These are phyloP conservation scores for Tetrapyrgos nigripes DNA, from an alignment of 1,284 basidiomycete genomes.

Conservation along the genomic window DNA sequence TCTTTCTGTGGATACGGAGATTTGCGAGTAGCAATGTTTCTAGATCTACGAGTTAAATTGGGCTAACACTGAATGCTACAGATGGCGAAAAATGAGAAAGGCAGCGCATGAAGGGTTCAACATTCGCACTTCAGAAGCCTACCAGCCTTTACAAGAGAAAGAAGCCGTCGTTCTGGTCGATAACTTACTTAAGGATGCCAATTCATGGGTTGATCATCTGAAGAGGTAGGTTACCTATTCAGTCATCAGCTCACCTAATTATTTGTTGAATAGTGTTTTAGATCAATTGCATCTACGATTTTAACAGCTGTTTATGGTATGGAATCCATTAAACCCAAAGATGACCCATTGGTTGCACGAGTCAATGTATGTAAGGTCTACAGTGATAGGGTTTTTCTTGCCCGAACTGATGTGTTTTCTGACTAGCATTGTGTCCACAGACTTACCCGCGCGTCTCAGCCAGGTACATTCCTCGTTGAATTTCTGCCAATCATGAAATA, in stretches of 20 bases:
- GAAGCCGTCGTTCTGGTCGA: background rate
- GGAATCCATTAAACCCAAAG: too few relatives aligned
- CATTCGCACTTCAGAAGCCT: background rate
- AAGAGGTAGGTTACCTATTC: background rate
- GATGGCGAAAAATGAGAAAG: background rate
- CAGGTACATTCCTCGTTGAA: background rate
- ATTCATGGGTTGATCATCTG: background rate
- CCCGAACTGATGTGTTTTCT: background rate
- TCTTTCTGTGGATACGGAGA: constrained; percentile 1
- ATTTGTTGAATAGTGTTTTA: background rate
- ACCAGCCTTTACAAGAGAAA: background rate
- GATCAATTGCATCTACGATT: background rate
- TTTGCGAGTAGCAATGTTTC: background rate
- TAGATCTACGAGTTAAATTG: background rate
- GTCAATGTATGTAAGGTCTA: too few relatives aligned
- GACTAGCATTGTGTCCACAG: constrained; percentile 1
- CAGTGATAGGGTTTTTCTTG: too few relatives aligned
- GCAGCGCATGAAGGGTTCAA: background rate
- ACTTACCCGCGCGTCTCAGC: background rate
- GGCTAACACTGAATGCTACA: background rate
- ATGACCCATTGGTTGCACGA: too few relatives aligned
- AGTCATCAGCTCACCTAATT: background rate
- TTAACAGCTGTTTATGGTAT: background rate
- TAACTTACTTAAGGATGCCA: background rate
- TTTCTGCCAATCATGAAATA: background rate